Conservation (phyloP, 1,284 basidiomycete genomes). For the Rhodotorula sp. region DNA sequence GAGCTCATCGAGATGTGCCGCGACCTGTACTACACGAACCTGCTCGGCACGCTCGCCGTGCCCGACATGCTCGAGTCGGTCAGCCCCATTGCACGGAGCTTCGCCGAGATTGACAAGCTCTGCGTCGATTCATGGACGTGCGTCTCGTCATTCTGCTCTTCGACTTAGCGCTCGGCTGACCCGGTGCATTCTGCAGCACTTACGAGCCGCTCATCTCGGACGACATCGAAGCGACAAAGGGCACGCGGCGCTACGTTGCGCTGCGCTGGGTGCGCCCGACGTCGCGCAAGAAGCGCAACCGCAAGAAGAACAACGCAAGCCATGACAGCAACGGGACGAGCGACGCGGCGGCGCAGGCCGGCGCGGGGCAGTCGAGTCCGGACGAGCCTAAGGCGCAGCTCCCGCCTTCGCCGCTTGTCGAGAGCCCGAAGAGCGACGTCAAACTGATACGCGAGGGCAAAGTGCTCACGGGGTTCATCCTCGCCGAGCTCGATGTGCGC, state of each 20-base stretch:
- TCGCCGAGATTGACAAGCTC: constrained; percentile 29
- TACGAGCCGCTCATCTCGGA: constrained; percentile 26
- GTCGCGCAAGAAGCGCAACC: constrained; percentile 25
- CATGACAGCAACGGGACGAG: not conserved
- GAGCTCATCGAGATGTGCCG: constrained; percentile 18
- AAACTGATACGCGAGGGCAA: constrained; percentile 20
- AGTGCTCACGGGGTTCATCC: constrained; percentile 25
- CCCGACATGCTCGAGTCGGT: constrained; percentile 37
- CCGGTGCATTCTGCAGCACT: constrained; percentile 3
- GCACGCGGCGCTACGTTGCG: constrained; percentile 21
- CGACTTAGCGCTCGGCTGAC: not conserved
- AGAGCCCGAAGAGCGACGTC: not conserved
- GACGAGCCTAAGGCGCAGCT: not conserved
- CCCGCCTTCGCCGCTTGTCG: not conserved
- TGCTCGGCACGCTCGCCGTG: constrained; percentile 27
- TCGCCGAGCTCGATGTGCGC: constrained; percentile 35
- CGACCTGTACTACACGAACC: constrained; percentile 22
- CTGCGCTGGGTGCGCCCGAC: constrained; percentile 28
- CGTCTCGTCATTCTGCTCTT: not conserved
- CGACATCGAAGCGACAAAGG: constrained; percentile 16
- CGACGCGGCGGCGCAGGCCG: not conserved
- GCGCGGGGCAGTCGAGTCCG: not conserved
- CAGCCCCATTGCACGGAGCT: constrained; percentile 26
- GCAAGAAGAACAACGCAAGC: constrained; percentile 7
- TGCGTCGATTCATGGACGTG: constrained; percentile 33